These are phyloP conservation scores for Polygonum aviculare DNA, from an alignment of 148 eudicot species.

Conservation along the genomic window DNA sequence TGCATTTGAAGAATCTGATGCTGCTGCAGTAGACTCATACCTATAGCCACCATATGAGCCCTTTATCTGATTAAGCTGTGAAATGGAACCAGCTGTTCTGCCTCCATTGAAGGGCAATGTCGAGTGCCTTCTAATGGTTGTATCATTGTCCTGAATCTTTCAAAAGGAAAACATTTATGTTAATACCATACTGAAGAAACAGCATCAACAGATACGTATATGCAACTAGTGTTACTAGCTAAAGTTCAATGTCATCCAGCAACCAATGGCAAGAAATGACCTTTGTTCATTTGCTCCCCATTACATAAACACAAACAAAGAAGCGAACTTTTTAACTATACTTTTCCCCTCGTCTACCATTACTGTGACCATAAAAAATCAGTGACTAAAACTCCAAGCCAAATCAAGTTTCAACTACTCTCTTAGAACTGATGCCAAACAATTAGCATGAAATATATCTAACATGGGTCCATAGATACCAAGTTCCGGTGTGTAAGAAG, in stretches of 20 bases:
- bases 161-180: neutral
- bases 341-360: neutral
- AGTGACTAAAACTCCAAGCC: neutral
- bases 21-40: slow-evolving; percentile 70
- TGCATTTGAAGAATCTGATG: slow-evolving; percentile 47
- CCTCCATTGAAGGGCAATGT: slow-evolving; percentile 23
- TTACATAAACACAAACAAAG: neutral
- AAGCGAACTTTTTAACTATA: neutral
- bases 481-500: neutral
- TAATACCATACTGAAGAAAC: neutral
- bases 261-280: neutral
- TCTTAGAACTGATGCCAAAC: neutral
- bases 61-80: slow-evolving; percentile 24
- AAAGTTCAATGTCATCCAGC: neutral
- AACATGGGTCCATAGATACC: neutral
- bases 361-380: too few species aligned
- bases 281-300: neutral
- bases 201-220: neutral
- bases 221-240: neutral
- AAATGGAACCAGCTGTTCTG: slow-evolving; percentile 15
- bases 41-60: slow-evolving; percentile 26
- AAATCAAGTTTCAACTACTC: neutral
- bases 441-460: neutral
- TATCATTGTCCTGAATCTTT: slow-evolving; percentile 31
- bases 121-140: slow-evolving; percentile 37